Evolutionary conservation across 2,329 filamentous ascomycete genomes (phyloP).

Genomic region (Apiospora hydei): DNA sequence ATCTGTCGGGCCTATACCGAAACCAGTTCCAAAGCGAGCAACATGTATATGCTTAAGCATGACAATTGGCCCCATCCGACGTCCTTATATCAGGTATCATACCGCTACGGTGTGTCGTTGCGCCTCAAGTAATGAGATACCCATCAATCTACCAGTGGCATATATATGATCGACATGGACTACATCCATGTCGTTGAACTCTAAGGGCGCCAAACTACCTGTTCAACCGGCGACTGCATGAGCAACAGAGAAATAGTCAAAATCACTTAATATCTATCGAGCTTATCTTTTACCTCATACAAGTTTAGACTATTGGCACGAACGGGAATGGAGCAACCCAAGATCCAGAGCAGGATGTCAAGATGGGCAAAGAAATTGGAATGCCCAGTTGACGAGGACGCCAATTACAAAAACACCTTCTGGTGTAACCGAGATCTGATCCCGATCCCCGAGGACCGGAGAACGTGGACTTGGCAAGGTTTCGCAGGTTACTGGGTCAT

Average conservation of each 20-base stretch:
- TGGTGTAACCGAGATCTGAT: constrained; percentile 45
- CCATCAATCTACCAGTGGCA: no score
- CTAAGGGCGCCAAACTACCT: background rate
- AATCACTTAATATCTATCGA: background rate
- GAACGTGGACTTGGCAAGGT: constrained; percentile 41
- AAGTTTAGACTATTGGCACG: background rate
- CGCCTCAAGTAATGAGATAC: background rate
- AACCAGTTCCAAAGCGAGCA: background rate
- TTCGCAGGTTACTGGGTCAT: constrained; percentile 42
- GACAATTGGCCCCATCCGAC: background rate
- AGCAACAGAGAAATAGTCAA: background rate
- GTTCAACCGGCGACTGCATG: background rate
- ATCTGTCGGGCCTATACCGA: background rate
- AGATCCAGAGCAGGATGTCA: constrained; percentile 25
- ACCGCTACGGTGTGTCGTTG: background rate
- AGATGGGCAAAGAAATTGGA: constrained; percentile 22
- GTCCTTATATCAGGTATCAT: no score
- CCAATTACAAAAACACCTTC: constrained; percentile 41
- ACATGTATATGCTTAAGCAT: background rate
- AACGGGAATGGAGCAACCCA: background rate
- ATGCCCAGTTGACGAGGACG: constrained; percentile 35
- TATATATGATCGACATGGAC: background rate
- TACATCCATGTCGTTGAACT: background rate
- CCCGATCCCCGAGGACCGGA: constrained; percentile 37
- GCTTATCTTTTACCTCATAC: no score